These are phyloP conservation scores for Cucumis cinereus DNA, from an alignment of 306 rosid species.

Conservation along the genomic window DNA sequence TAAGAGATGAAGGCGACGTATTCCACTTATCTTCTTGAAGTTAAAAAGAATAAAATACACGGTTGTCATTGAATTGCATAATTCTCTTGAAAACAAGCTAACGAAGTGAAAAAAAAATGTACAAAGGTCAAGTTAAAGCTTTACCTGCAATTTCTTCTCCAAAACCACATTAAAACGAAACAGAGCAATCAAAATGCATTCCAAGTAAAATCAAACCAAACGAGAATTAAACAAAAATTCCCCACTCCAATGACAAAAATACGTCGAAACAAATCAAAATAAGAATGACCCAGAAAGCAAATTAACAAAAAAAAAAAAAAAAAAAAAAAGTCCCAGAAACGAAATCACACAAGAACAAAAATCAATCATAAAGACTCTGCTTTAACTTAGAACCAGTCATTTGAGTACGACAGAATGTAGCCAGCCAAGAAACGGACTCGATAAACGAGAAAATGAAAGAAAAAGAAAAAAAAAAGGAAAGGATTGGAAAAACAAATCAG, in stretches of 20 bases:
- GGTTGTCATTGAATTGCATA: constrained; percentile 1
- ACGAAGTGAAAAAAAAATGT: not conserved
- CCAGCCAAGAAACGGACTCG: constrained; percentile 14
- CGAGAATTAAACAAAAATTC: not conserved
- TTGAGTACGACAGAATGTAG: not conserved
- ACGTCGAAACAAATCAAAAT: not conserved
- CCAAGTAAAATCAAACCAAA: not conserved
- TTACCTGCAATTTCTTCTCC: not conserved
- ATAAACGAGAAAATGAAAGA: not conserved
- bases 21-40: not conserved
- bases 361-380: constrained; percentile 1
- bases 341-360: not conserved
- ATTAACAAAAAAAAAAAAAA: not conserved
- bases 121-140: not conserved
- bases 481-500: constrained; percentile 6
- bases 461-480: constrained; percentile 5
- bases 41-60: not conserved
- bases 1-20: not conserved
- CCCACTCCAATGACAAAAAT: not conserved
- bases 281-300: not conserved
- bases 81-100: not conserved
- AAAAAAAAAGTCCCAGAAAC: not conserved
- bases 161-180: not conserved
- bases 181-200: constrained; percentile 6
- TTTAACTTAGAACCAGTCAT: not conserved